Conservation (phyloP, 495 filamentous ascomycete species). For the Cercophora samala region DNA sequence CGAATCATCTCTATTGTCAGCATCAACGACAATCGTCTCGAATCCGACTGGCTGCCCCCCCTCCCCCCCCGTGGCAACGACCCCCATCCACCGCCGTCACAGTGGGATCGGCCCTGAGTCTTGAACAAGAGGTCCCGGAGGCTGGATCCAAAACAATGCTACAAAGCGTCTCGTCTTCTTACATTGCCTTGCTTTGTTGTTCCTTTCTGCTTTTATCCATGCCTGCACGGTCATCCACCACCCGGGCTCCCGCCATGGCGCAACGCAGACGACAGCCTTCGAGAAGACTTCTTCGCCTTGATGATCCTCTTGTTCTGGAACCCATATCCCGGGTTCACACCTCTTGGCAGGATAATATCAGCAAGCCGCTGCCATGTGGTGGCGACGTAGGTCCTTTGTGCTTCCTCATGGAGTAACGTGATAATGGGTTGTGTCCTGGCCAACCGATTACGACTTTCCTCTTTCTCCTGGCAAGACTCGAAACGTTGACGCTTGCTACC, state of each 20-base stretch:
- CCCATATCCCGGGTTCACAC: conserved; percentile 33
- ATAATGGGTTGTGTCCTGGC: neutral
- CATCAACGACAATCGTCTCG: neutral
- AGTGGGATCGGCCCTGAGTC: neutral
- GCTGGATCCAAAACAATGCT: conserved; percentile 7
- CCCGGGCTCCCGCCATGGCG: neutral
- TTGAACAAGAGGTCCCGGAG: neutral
- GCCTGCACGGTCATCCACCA: neutral
- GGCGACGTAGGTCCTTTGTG: neutral
- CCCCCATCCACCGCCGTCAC: neutral
- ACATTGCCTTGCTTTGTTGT: conserved; percentile 2
- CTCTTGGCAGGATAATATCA: conserved; percentile 26
- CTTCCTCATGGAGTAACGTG: neutral
- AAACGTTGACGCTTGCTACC: neutral
- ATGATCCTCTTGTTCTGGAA: neutral
- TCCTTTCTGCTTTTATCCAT: conserved; percentile 4
- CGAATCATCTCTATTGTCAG: neutral
- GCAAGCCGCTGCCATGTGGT: conserved; percentile 17
- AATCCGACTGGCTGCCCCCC: neutral
- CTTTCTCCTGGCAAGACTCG: neutral
- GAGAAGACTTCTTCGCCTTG: conserved; percentile 12
- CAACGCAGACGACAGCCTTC: conserved; percentile 14
- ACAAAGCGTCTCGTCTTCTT: neutral
- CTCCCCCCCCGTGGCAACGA: neutral
- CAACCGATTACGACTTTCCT: conserved; percentile 3